Conservation (phyloP, 2,329 filamentous ascomycete genomes). For the Tolypocladium tropicale region DNA sequence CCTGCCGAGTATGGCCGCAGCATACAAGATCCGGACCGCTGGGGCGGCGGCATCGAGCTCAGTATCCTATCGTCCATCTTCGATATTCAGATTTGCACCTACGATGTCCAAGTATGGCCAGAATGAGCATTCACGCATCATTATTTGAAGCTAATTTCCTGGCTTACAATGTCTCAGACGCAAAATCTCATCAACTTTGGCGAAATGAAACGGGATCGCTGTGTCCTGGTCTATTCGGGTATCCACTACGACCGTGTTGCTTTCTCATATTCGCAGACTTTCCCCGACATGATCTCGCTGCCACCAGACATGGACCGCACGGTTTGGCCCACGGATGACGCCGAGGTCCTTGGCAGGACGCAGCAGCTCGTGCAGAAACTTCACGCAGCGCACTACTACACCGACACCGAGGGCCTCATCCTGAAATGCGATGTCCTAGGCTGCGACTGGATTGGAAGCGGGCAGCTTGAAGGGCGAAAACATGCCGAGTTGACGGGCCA, state of each 20-base stretch:
- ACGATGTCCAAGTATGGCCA: conserved; percentile 56
- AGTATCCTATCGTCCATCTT: conserved; percentile 78
- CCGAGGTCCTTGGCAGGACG: conserved; percentile 63
- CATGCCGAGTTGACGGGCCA: conserved; percentile 55
- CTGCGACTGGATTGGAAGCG: conserved; percentile 59
- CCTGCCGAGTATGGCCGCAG: conserved; percentile 70
- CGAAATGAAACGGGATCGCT: conserved; percentile 57
- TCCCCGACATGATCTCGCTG: conserved; percentile 42
- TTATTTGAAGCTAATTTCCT: neutral
- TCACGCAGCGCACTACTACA: conserved; percentile 68
- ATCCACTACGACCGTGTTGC: conserved; percentile 92
- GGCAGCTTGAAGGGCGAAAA: conserved; percentile 49
- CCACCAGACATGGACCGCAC: conserved; percentile 66
- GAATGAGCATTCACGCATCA: neutral
- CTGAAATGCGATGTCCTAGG: conserved; percentile 60
- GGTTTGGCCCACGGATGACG: conserved; percentile 41
- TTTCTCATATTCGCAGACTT: conserved; percentile 53
- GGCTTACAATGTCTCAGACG: conserved; percentile 10
- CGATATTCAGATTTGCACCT: conserved; percentile 72
- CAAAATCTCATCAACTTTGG: conserved; percentile 53
- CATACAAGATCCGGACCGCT: conserved; percentile 71
- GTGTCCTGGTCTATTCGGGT: conserved; percentile 79
- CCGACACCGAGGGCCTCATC: conserved; percentile 71
- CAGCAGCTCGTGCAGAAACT: conserved; percentile 55
- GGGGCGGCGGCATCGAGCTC: conserved; percentile 89